phyloP scores from a whole-genome alignment of 192 early-diverging fungal species.

The Backusella circina region DNA sequence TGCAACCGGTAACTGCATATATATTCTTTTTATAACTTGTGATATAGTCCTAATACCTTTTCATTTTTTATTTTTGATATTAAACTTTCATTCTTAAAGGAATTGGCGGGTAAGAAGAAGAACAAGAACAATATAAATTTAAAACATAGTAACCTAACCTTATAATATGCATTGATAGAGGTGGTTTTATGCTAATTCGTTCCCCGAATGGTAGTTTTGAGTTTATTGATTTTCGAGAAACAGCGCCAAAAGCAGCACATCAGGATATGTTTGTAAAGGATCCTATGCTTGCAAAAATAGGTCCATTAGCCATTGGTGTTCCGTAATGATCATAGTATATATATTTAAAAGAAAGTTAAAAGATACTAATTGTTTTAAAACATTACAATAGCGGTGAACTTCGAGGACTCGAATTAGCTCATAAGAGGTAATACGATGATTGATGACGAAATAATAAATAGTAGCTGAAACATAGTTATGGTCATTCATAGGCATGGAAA shows the following conservation, averaged over 20 bases:
- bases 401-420: constrained; percentile 77
- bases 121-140: not conserved
- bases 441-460: not conserved
- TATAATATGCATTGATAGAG: constrained; percentile 39
- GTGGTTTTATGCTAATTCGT: constrained; percentile 90
- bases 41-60: not conserved
- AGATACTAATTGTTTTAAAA: not conserved
- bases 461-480: not conserved
- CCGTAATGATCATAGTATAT: constrained; percentile 56
- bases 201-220: constrained; percentile 53
- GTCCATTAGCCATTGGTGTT: constrained; percentile 73
- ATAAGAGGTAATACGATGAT: constrained; percentile 46
- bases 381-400: constrained; percentile 68
- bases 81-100: constrained; percentile 2
- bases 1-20: constrained; percentile 56
- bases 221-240: constrained; percentile 88
- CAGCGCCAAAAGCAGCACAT: constrained; percentile 68
- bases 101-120: constrained; percentile 63
- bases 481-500: constrained; percentile 58
- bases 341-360: too few species aligned
- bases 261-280: constrained; percentile 79
- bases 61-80: not conserved
- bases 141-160: constrained; percentile 1
- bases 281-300: constrained; percentile 64
- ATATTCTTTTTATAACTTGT: not conserved